Percentiles rank a stretch among this genome's conserved stretches.
Evolutionary conservation across 2,329 filamentous ascomycete species (phyloP).

Genomic region (Thielaviopsis euricoi): DNA sequence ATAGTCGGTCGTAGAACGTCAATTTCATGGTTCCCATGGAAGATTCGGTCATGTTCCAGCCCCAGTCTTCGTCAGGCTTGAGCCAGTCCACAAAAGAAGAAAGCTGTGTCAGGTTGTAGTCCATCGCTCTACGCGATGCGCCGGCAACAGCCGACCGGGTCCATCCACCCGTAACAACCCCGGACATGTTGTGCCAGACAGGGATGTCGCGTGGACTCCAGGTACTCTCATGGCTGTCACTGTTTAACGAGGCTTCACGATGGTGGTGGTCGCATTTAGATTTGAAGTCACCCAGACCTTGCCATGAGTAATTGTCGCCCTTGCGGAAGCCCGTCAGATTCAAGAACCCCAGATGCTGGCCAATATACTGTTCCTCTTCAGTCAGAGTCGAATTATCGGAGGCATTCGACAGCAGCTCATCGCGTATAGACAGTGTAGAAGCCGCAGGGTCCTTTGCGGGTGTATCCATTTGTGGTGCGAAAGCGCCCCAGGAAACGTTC

Average conservation of each 20-base stretch:
- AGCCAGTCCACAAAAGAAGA: slow-evolving; percentile 51
- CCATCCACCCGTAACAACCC: slow-evolving; percentile 64
- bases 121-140: slow-evolving; percentile 30
- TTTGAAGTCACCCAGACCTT: slow-evolving; percentile 45
- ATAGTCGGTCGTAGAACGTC: slow-evolving; percentile 9
- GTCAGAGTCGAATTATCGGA: slow-evolving; percentile 1
- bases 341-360: slow-evolving; percentile 27
- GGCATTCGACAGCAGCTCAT: not conserved
- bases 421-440: slow-evolving; percentile 14
- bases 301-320: slow-evolving; percentile 64
- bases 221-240: slow-evolving; percentile 19
- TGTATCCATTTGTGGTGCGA: slow-evolving; percentile 25
- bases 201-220: slow-evolving; percentile 24
- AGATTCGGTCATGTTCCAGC: slow-evolving; percentile 61
- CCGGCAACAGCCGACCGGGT: slow-evolving; percentile 30
- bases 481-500: slow-evolving; percentile 42
- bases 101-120: slow-evolving; percentile 48
- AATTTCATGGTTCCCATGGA: slow-evolving; percentile 44
- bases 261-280: slow-evolving; percentile 26
- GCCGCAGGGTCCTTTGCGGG: not conserved
- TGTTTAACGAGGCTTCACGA: slow-evolving; percentile 28
- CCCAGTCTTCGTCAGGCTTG: slow-evolving; percentile 42
- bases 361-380: slow-evolving; percentile 8
- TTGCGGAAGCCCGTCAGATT: slow-evolving; percentile 65
- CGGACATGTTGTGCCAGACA: slow-evolving; percentile 66